Evolutionary conservation across 1,284 basidiomycete species (phyloP), one percentile per base, ranked within the genome.

Genomic region (Laetiporus sulphureus): DNA sequence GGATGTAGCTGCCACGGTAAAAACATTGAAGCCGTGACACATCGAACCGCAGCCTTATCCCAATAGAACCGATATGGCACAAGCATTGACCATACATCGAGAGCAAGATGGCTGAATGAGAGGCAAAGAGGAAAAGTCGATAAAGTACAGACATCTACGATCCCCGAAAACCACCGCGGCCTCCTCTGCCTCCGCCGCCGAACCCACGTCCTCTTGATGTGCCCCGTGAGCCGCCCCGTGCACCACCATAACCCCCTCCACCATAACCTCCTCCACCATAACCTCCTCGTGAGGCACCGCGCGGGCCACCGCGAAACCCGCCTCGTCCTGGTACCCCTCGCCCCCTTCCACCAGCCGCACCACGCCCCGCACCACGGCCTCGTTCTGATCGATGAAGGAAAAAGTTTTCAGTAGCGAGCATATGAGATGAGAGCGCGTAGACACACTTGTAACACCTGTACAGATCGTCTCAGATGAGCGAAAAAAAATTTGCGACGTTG

Each of bases 391-490:
- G n/a, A n/a, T n/a, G 51, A 46, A 22, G 21, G 31, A 38, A 41
- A 21, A 37, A 25, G 24, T 38, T 21, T 48, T 32, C 30, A 40
- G 25, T 31, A 34, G 42, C 21, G 24, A 12, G n/a, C 41, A 23
- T 37, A 29, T 27, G 20, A 45, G 24, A 23, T 40, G 39, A 42
- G 24, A 22, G 45, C 16, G 50, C 40, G 46, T n/a, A n/a, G n/a
- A n/a, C n/a, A n/a, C 64, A 75, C 77, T 77, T 56, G 71, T 65
- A 51, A 76, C 62, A 58, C 69, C 75, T 77, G 50, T 38, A 43
- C 20, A 21, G 36, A 13, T n/a, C n/a, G n/a, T n/a, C n/a, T n/a
- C n/a, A n/a, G n/a, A n/a, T n/a, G n/a, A n/a, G n/a, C n/a, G 24
- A 32, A 32, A 16, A 38, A 40, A 34, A 20, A 39, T 7, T 32